Conservation (phyloP, 1,284 basidiomycete genomes). For the Cutaneotrichosporon sp. region DNA sequence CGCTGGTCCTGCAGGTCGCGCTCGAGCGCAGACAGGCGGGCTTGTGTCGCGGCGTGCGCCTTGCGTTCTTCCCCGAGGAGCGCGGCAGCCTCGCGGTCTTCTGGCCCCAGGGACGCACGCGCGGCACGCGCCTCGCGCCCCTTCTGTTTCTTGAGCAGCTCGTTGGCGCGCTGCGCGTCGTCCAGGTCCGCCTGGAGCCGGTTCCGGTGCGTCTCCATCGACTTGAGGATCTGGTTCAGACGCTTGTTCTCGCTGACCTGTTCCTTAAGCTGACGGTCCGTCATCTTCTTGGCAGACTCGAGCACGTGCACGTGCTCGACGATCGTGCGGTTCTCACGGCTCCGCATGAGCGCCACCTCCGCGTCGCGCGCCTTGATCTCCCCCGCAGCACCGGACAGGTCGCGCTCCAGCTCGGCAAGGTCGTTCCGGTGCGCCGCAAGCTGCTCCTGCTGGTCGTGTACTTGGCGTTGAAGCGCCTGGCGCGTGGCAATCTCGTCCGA, state of each 20-base stretch:
- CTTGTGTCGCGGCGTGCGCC: constrained; percentile 30
- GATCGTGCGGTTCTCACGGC: constrained; percentile 88
- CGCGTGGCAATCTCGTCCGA: constrained; percentile 54
- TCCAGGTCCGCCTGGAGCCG: constrained; percentile 77
- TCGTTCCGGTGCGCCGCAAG: constrained; percentile 63
- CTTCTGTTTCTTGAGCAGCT: constrained; percentile 62
- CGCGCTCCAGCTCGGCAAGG: constrained; percentile 68
- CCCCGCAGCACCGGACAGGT: constrained; percentile 69
- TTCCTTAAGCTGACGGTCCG: constrained; percentile 83
- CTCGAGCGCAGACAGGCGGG: constrained; percentile 32
- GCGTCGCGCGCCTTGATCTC: constrained; percentile 78
- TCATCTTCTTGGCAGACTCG: constrained; percentile 93
- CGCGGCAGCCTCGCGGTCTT: constrained; percentile 29
- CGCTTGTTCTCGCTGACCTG: constrained; percentile 43
- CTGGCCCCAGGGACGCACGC: constrained; percentile 30
- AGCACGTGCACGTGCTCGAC: constrained; percentile 98
- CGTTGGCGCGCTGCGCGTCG: constrained; percentile 70
- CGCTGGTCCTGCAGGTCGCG: constrained; percentile 39
- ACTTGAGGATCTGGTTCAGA: constrained; percentile 37
- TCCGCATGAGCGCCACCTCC: constrained; percentile 77
- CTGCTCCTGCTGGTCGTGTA: constrained; percentile 64
- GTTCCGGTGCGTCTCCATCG: constrained; percentile 45
- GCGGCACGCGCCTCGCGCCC: constrained; percentile 33
- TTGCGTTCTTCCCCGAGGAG: constrained; percentile 37
- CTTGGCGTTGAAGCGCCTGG: constrained; percentile 64